A percentile compares a stretch with the other conserved stretches of the same genome.
Evolutionary conservation across 306 rosid species (phyloP).

Genomic region (Quercus suber): DNA sequence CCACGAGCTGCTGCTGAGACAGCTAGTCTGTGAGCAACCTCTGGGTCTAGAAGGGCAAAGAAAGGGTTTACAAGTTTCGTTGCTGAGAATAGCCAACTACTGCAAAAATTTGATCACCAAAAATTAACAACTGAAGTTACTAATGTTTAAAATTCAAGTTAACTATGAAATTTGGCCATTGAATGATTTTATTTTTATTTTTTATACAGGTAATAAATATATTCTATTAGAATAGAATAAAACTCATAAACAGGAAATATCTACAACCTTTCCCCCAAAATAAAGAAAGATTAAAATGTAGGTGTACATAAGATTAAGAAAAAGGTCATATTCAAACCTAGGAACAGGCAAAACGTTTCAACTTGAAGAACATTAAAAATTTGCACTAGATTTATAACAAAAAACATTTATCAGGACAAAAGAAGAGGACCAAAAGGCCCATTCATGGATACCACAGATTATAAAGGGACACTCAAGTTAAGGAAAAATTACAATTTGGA

Average conservation of each 20-base stretch:
- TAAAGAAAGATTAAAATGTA: not conserved
- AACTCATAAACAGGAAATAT: not conserved
- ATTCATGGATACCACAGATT: too few species aligned
- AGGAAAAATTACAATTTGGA: too few species aligned
- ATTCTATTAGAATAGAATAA: not conserved
- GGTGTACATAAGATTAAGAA: not conserved
- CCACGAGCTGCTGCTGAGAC: slow-evolving; percentile 94
- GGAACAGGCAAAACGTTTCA: not conserved
- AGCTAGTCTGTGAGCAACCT: slow-evolving; percentile 74
- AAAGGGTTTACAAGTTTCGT: slow-evolving; percentile 89
- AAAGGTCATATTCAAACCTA: not conserved
- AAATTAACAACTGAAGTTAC: slow-evolving; percentile 26
- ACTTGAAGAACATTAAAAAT: not conserved
- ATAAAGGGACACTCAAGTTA: too few species aligned
- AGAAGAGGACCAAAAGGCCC: too few species aligned
- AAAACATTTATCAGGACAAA: too few species aligned
- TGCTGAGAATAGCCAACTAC: slow-evolving; percentile 97
- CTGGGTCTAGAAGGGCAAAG: slow-evolving; percentile 88
- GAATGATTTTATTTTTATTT: not conserved
- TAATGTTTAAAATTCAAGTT: slow-evolving; percentile 14
- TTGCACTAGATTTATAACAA: too few species aligned
- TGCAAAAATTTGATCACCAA: slow-evolving; percentile 42
- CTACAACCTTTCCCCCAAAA: not conserved
- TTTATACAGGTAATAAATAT: slow-evolving; percentile 23
- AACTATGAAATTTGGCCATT: slow-evolving; percentile 6